Evolutionary conservation across 2,329 filamentous ascomycete species (phyloP).

Genomic region (Scorias spongiosa): DNA sequence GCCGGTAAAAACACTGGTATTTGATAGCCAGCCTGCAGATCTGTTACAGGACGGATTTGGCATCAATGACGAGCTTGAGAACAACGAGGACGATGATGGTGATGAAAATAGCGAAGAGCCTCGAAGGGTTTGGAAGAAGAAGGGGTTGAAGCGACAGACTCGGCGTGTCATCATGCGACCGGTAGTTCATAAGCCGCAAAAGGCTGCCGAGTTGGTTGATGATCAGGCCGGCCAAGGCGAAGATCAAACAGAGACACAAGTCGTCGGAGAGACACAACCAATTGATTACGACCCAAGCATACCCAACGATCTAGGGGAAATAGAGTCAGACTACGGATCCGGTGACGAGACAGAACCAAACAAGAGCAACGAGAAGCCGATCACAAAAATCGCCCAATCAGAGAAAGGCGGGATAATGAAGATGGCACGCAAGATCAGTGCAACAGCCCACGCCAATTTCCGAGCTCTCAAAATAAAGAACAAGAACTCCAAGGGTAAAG

Average conservation of each 20-base stretch:
- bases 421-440: slow-evolving; percentile 29
- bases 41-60: slow-evolving; percentile 10
- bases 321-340: background rate
- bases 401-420: slow-evolving; percentile 17
- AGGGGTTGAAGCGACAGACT: slow-evolving; percentile 67
- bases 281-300: background rate
- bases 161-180: slow-evolving; percentile 43
- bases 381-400: slow-evolving; percentile 1
- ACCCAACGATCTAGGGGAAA: background rate
- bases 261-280: slow-evolving; percentile 10
- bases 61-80: slow-evolving; percentile 30
- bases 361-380: slow-evolving; percentile 1
- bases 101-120: slow-evolving; percentile 44
- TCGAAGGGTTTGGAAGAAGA: slow-evolving; percentile 60
- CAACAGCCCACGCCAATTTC: slow-evolving; percentile 33
- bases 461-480: slow-evolving; percentile 36
- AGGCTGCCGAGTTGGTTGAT: slow-evolving; percentile 10
- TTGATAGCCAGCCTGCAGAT: slow-evolving; percentile 27
- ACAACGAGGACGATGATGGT: slow-evolving; percentile 43
- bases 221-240: slow-evolving; percentile 2
- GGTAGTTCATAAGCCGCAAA: slow-evolving; percentile 17
- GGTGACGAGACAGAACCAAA: slow-evolving; percentile 1
- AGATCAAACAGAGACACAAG: slow-evolving; percentile 4
- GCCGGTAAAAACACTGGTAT: slow-evolving; percentile 17
- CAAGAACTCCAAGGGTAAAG: slow-evolving; percentile 29